phyloP scores from a whole-genome alignment of 2,329 filamentous ascomycete genomes.

The Lizonia empirigonia region DNA sequence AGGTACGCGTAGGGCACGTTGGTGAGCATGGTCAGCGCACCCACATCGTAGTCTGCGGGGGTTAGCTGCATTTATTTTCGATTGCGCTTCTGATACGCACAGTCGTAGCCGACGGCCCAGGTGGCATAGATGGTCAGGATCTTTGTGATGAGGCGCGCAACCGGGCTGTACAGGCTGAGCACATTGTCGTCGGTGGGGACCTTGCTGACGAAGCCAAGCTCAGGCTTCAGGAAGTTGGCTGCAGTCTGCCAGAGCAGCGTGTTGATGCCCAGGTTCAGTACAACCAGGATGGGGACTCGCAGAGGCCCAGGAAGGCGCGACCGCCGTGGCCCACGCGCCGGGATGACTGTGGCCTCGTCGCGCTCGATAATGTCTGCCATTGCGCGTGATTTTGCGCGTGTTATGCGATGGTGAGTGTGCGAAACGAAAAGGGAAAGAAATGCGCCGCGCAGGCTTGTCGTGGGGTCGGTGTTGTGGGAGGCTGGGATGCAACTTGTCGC shows the following conservation, averaged over 20 bases:
- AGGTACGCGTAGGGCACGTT: constrained; percentile 79
- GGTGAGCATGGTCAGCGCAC: constrained; percentile 63
- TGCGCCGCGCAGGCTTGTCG: constrained; percentile 15
- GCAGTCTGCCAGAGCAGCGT: constrained; percentile 67
- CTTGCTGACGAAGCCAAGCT: constrained; percentile 71
- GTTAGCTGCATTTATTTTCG: too few relatives aligned
- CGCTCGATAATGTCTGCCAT: constrained; percentile 41
- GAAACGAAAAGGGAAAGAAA: background rate
- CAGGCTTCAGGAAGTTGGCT: constrained; percentile 64
- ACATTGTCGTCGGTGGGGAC: constrained; percentile 63
- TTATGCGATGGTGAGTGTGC: background rate
- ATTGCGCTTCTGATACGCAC: constrained; percentile 57
- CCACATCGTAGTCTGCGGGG: constrained; percentile 48
- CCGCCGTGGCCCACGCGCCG: constrained; percentile 29
- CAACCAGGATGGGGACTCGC: constrained; percentile 52
- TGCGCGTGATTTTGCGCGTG: constrained; percentile 10
- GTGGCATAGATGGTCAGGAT: constrained; percentile 69
- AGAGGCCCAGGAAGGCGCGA: constrained; percentile 45
- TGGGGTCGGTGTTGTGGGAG: constrained; percentile 15
- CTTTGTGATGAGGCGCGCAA: constrained; percentile 62
- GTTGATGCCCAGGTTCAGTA: constrained; percentile 66
- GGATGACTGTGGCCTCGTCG: constrained; percentile 34
- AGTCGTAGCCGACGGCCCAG: constrained; percentile 77
- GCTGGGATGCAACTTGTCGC: constrained; percentile 11
- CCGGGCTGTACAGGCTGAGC: constrained; percentile 57